A percentile compares a stretch with the other conserved stretches of the same genome.
These are phyloP conservation scores for Blastobotrys persicus DNA, from an alignment of 1,139 yeast species.

Conservation along the genomic window DNA sequence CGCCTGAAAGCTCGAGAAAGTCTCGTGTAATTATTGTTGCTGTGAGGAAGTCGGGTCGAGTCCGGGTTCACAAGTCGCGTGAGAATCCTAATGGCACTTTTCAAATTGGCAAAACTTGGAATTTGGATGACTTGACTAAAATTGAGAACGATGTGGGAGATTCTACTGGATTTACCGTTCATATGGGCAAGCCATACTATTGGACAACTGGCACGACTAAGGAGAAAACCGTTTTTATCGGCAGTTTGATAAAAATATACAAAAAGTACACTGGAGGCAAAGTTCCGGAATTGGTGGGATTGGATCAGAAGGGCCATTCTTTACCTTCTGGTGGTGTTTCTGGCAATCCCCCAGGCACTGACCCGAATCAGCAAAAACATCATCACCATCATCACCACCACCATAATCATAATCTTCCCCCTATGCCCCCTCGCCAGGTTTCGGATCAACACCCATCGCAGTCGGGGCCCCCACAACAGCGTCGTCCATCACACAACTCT, in stretches of 20 bases:
- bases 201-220: conserved; percentile 75
- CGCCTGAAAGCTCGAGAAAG: conserved; percentile 30
- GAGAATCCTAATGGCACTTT: conserved; percentile 69
- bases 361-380: not conserved
- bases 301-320: conserved; percentile 17
- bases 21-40: conserved; percentile 45
- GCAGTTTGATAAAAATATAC: conserved; percentile 60
- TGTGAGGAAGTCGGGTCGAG: conserved; percentile 57
- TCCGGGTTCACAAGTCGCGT: conserved; percentile 82
- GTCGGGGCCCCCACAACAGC: not conserved
- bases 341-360: not conserved
- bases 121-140: conserved; percentile 62
- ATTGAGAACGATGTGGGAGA: conserved; percentile 54
- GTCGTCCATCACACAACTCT: not conserved
- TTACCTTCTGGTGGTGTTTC: not conserved
- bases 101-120: conserved; percentile 96
- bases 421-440: not conserved
- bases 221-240: conserved; percentile 66
- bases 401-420: not conserved
- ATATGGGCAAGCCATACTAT: conserved; percentile 74
- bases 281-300: conserved; percentile 58
- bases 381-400: conserved; percentile 2
- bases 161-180: conserved; percentile 47
- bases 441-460: not conserved
- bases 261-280: conserved; percentile 67